Evolutionary conservation across 1,284 basidiomycete species (phyloP).

Genomic region (Ceratobasidium sp.): DNA sequence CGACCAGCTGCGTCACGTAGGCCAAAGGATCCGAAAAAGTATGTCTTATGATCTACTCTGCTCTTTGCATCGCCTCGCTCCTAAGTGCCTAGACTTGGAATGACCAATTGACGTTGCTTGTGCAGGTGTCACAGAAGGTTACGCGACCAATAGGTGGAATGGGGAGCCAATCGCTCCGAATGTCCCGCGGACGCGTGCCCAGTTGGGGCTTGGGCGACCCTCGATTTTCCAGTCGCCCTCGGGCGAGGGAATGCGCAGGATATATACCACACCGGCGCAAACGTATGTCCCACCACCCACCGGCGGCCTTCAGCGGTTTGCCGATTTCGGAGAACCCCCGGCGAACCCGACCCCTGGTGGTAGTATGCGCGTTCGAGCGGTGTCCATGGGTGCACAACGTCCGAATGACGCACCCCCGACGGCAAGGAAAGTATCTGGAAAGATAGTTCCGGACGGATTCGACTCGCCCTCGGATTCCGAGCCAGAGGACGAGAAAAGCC

Average conservation of each 20-base stretch:
- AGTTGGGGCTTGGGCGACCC: constrained; percentile 34
- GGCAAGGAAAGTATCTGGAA: neutral
- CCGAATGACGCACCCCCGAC: neutral
- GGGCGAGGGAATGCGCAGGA: constrained; percentile 30
- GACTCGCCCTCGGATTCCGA: constrained; percentile 42
- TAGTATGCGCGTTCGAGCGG: constrained; percentile 36
- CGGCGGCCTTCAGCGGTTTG: constrained; percentile 31
- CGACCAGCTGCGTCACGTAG: constrained; percentile 40
- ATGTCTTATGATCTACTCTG: neutral
- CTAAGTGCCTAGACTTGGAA: constrained; percentile 13
- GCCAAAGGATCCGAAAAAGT: constrained; percentile 48
- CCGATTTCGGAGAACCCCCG: constrained; percentile 40
- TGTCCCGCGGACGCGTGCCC: constrained; percentile 29
- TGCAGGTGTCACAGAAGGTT: constrained; percentile 43
- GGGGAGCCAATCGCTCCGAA: constrained; percentile 38
- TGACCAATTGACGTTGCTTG: constrained; percentile 21
- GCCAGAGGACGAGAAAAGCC: constrained; percentile 14
- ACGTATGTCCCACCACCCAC: neutral
- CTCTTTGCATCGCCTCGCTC: constrained; percentile 3
- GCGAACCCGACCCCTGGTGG: constrained; percentile 9
- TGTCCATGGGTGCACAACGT: constrained; percentile 32
- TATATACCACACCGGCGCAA: constrained; percentile 27
- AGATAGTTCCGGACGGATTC: constrained; percentile 5
- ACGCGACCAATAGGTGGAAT: constrained; percentile 38
- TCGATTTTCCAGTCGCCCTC: constrained; percentile 35